phyloP scores from a whole-genome alignment of 1,284 basidiomycete genomes.

The Volvariella volvacea region DNA sequence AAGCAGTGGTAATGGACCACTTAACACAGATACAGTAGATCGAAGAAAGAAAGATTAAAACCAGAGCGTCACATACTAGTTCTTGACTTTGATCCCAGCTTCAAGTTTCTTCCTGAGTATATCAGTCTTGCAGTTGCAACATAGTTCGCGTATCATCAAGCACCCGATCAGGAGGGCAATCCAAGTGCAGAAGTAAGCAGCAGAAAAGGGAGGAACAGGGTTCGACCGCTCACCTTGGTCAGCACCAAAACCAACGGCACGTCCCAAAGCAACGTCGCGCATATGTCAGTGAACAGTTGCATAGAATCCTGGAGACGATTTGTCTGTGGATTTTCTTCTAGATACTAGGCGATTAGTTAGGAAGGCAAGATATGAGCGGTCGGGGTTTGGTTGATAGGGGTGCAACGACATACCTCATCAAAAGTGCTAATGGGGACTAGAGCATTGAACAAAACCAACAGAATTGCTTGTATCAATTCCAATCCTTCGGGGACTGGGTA shows the following conservation, averaged over 20 bases:
- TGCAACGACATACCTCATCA: slow-evolving; percentile 53
- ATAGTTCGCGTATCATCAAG: too few relatives aligned
- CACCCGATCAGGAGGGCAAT: slow-evolving; percentile 28
- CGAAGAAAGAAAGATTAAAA: slow-evolving; percentile 6
- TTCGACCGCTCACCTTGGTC: slow-evolving; percentile 36
- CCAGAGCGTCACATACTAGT: slow-evolving; percentile 51
- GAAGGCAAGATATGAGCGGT: too few relatives aligned
- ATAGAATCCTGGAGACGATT: slow-evolving; percentile 80
- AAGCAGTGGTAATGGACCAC: too few relatives aligned
- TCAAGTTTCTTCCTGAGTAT: slow-evolving; percentile 66
- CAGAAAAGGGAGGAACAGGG: slow-evolving; percentile 8
- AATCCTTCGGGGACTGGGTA: too few relatives aligned
- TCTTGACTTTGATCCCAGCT: slow-evolving; percentile 60
- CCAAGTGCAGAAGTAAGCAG: too few relatives aligned
- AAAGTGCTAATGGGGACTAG: slow-evolving; percentile 77
- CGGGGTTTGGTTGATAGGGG: too few relatives aligned
- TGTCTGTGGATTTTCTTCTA: slow-evolving; percentile 76
- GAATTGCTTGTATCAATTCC: too few relatives aligned
- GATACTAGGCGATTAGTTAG: slow-evolving; percentile 44
- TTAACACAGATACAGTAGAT: too few relatives aligned
- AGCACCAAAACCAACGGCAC: slow-evolving; percentile 76
- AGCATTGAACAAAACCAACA: not conserved
- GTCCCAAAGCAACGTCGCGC: slow-evolving; percentile 68
- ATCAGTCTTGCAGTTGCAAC: too few relatives aligned
- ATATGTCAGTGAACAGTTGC: slow-evolving; percentile 77